Base-by-base conservation (phyloP, 2,329 filamentous ascomycete genomes). In the Neofusicoccum ribis region DNA sequence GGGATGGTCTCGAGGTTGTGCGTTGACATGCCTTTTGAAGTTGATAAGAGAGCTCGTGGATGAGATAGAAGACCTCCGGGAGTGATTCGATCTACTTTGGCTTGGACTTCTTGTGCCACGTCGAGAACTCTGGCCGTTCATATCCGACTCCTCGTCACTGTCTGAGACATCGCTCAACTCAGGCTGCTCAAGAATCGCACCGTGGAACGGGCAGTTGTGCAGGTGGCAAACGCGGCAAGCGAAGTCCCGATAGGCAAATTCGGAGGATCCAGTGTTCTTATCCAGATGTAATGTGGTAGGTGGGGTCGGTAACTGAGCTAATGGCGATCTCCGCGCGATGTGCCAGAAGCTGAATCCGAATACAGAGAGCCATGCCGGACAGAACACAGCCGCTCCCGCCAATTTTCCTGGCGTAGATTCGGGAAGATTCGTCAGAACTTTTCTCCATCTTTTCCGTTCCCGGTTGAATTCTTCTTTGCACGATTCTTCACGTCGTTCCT, bases 131-230 rank as follows among this genome's bases (percentile, higher is more conserved):
- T 60, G 54, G 36, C 20, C 61, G 11, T 64, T 39, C 34, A 14
- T 43, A 6, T 62, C 23, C 8, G 50, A 56, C 36, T 46, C 63
- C 3, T 41, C n/a, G 39, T 61, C 36, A 11, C 14, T 44, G n/a
- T 65, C 64, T n/a, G 39, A 17, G 12, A 49, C 36, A 27, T 51
- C 34, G 9, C 36, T 36, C 23, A 37, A 17, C 14, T 41, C 54
- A 43, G 71, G 70, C 7, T 66, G 27, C 34, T 82, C 77, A 43
- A 71, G 68, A 0, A 80, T 69, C 54, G 79, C 77, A 1, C 80
- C 80, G 65, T 82, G 80, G 37, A 75, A 75, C 1, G 74, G 72
- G 63, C 80, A 82, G 27, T 77, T 68, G 52, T 77, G 75, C 73
- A 73, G 50, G 46, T 74, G 71, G 65, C 75, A 77, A 7, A 77